Conservation (phyloP, 768 basidiomycete species). For the Daedalea quercina region DNA sequence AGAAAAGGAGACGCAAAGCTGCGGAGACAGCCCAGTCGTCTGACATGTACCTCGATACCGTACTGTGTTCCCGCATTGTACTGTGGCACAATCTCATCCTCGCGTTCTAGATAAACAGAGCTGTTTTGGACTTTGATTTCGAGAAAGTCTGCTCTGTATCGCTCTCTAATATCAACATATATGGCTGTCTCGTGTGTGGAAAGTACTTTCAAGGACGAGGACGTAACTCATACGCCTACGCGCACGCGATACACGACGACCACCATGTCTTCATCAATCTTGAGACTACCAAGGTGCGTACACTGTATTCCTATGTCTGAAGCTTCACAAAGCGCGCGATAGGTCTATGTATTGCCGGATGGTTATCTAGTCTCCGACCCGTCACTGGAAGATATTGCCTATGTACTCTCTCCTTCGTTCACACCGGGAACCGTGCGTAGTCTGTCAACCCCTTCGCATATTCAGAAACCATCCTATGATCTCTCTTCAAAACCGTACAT, state of each 20-base stretch:
- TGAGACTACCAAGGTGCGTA: conserved; percentile 78
- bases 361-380: conserved; percentile 96
- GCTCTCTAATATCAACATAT: conserved; percentile 93
- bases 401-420: conserved; percentile 87
- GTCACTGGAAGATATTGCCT: conserved; percentile 90
- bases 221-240: conserved; percentile 88
- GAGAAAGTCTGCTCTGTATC: conserved; percentile 98
- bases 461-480: conserved; percentile 79
- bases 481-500: conserved; percentile 75
- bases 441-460: conserved; percentile 50
- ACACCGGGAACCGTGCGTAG: conserved; percentile 47
- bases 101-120: conserved; percentile 72
- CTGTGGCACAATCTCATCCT: background rate
- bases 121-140: conserved; percentile 94
- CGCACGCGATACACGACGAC: conserved; percentile 95
- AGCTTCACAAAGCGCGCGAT: background rate
- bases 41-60: conserved; percentile 93
- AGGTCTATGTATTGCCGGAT: conserved; percentile 98
- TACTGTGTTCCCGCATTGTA: conserved; percentile 28
- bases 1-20: conserved; percentile 9
- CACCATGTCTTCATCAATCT: conserved; percentile 98
- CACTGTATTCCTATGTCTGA: conserved; percentile 11
- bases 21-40: conserved; percentile 42
- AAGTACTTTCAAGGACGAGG: conserved; percentile 99
- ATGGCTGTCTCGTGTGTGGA: conserved; percentile 95